These are phyloP conservation scores for Protea cynaroides DNA, from an alignment of 164 flowering plant species.

Conservation along the genomic window DNA sequence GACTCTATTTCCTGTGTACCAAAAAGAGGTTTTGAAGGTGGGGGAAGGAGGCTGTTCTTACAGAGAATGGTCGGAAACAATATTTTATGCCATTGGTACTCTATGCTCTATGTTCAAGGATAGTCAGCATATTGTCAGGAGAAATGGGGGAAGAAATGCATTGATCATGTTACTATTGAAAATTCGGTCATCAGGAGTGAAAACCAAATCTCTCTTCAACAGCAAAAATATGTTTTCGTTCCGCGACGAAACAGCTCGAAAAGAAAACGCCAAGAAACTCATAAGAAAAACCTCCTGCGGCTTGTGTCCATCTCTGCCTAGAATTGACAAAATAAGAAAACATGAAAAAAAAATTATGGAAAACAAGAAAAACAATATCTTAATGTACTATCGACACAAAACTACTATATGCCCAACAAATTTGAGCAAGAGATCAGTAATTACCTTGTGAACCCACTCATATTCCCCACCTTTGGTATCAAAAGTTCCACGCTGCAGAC, in stretches of 20 bases:
- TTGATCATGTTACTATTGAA: conserved; percentile 21
- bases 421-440: not conserved
- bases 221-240: too few species aligned
- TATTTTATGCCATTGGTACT: too few species aligned
- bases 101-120: conserved; percentile 26
- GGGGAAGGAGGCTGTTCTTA: too few species aligned
- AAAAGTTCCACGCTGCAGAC: conserved; percentile 95
- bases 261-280: conserved; percentile 12
- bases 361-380: too few species aligned
- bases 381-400: too few species aligned
- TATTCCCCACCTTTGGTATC: conserved; percentile 91
- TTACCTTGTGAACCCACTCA: conserved; percentile 99
- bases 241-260: too few species aligned
- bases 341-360: not conserved
- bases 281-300: conserved; percentile 90
- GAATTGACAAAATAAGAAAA: conserved; percentile 1
- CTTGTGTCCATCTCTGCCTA: conserved; percentile 97
- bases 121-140: conserved; percentile 17
- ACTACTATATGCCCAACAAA: not conserved
- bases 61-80: too few species aligned
- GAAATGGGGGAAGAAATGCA: conserved; percentile 11
- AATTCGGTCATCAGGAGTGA: conserved; percentile 6
- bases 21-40: too few species aligned
- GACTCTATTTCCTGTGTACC: too few species aligned
- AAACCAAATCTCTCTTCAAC: too few species aligned